Evolutionary conservation across 768 basidiomycete species (phyloP).

Genomic region (Chiua virens): DNA sequence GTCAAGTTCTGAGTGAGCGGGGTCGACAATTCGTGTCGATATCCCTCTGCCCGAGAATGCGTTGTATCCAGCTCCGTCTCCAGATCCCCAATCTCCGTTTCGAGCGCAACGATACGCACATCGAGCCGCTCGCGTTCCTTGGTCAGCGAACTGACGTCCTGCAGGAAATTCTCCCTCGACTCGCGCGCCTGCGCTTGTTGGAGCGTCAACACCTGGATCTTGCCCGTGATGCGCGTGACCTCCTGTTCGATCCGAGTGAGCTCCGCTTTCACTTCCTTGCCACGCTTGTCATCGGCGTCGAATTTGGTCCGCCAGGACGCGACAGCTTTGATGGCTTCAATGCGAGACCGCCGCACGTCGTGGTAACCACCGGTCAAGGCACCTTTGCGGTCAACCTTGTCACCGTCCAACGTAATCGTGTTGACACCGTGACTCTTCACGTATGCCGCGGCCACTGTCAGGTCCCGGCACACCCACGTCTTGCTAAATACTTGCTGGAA

Average conservation of each 20-base stretch:
- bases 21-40: constrained; percentile 65
- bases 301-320: constrained; percentile 73
- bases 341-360: constrained; percentile 84
- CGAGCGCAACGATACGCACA: constrained; percentile 59
- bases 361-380: constrained; percentile 95
- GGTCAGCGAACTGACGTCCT: constrained; percentile 57
- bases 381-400: constrained; percentile 96
- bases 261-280: constrained; percentile 71
- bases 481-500: constrained; percentile 98
- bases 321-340: constrained; percentile 82
- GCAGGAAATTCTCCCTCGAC: constrained; percentile 62
- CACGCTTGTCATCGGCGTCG: constrained; percentile 60
- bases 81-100: constrained; percentile 67
- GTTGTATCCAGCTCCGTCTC: constrained; percentile 68
- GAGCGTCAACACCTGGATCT: constrained; percentile 65
- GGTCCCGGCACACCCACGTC: constrained; percentile 92
- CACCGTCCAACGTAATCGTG: constrained; percentile 96
- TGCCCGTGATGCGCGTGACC: constrained; percentile 73
- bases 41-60: constrained; percentile 61
- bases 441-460: constrained; percentile 90
- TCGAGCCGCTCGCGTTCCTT: constrained; percentile 71
- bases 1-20: constrained; percentile 77
- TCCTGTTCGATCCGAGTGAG: constrained; percentile 81
- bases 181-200: constrained; percentile 72
- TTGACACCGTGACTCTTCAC: constrained; percentile 94